Base-by-base conservation (phyloP, 139 green algal genomes). In the Marvania coccoides region DNA sequence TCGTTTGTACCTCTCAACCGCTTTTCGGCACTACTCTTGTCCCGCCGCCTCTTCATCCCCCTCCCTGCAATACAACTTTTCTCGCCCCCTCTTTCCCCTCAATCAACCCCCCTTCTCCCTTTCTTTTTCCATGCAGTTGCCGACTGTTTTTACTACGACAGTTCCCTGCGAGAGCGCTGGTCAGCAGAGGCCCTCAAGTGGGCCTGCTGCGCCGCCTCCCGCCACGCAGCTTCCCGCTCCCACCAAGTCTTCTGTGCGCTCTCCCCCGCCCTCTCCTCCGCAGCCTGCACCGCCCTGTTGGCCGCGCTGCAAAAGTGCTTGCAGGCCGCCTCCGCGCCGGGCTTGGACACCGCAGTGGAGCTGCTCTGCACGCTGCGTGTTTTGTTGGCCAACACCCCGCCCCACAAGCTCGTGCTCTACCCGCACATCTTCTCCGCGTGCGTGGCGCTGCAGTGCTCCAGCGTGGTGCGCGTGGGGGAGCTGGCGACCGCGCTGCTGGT, bases 241-340 rank as follows among this genome's bases (percentile, higher is more conserved):
- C 85, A 90, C 63, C 89, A 95, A 78, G 64, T 90, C 15, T 91
- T 89, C 57, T 81, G 91, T 1, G 82, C 87, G 23, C 77, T 97
- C 65, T 47, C 53, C 24, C 91, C 90, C 37, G 55, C 58, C 15
- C 63, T 88, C 4, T 86, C 47, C 12, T 77, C 45, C 15, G 80
- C 93, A 28, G 79, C 83, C 5, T 88, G 78, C 55, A 66, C 76
- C n/a, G 74, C 69, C 10, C 77, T 97, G 58, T 72, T 97, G 65
- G 28, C 61, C 5, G 87, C 76, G 47, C 70, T 97, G 66, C 75
- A 92, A 58, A 81, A 76, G 30, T 94, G 87, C 79, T 76, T 96
- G 31, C 45, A 42, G 19, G 63, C 40, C 19, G 45, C 69, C 9
- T 69, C 83, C 14, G 35, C 81, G 24, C 26, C 59, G 35, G 42